Evolutionary conservation across 2,329 filamentous ascomycete genomes (phyloP), one percentile per base, ranked within the genome.

Genomic region (Pyrenophora teres): DNA sequence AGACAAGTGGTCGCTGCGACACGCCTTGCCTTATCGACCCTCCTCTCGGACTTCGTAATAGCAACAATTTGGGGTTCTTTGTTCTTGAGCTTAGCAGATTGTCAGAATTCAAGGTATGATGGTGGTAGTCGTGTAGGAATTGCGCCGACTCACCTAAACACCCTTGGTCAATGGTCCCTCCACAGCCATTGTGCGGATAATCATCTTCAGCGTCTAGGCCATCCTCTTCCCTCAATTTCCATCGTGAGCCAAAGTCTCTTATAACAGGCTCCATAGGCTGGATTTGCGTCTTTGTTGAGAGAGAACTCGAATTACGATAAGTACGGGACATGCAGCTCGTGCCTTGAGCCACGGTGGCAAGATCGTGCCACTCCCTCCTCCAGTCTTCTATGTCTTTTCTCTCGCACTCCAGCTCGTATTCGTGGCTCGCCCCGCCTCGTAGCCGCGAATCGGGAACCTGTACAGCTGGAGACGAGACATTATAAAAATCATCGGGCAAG

Each of bases 351-450:
- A 35, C 42, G 9, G 4, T n/a, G 6, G 42, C 42, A 12, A 50
- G 30, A 16, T 46, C 2, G 5, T 40, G 10, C 51, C 42, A 54
- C n/a, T 50, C 51, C 3, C 19, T 13, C 30, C 4, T 33, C 46
- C 51, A 54, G 18, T 52, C 44, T 31, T 52, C 44, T 3, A 6
- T 18, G 6, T 49, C 40, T 9, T 40, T 33, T 8, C n/a, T 18
- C 9, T 38, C 37, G 37, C 30, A 8, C 1, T 35, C 7, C n/a
- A 39, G 8, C 8, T 39, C 25, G 9, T 19, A 10, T n/a, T 42
- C 39, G 16, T 25, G 12, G 4, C 32, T 33, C 4, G 32, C 46
- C n/a, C 42, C 42, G 12, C 51, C 51, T 25, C 51, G 35, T 15
- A 54, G 8, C 2, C 30, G 13, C 13, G 38, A 25, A 36, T 46